These are phyloP conservation scores for Cercospora canescens DNA, from an alignment of 2,329 filamentous ascomycete genomes.

Conservation along the genomic window DNA sequence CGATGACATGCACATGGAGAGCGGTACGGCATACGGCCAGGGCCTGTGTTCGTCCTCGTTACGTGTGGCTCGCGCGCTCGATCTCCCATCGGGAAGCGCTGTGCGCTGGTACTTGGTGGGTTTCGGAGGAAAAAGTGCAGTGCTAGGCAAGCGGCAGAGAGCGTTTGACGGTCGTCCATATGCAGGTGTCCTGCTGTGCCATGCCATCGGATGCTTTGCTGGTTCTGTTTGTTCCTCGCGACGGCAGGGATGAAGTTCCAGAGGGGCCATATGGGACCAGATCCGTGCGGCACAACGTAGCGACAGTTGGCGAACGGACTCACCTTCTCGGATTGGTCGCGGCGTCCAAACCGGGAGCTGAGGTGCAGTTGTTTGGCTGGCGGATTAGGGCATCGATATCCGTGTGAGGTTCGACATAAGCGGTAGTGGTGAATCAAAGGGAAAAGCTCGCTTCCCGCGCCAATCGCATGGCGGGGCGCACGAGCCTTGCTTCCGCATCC, in stretches of 20 bases:
- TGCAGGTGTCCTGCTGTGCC: conserved; percentile 26
- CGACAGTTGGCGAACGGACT: conserved; percentile 11
- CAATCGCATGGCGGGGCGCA: not conserved
- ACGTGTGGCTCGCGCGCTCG: conserved; percentile 15
- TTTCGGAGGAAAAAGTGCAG: conserved; percentile 13
- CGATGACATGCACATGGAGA: conserved; percentile 3
- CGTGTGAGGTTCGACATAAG: conserved; percentile 3
- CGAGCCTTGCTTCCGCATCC: not conserved
- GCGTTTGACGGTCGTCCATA: conserved; percentile 24
- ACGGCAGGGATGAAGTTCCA: conserved; percentile 15
- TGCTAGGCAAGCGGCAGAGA: conserved; percentile 12
- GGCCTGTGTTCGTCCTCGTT: conserved; percentile 7
- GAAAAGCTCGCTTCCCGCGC: not conserved
- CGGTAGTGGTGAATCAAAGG: conserved; percentile 6
- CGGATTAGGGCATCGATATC: conserved; percentile 10
- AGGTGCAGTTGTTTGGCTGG: conserved; percentile 11
- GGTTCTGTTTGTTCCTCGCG: conserved; percentile 26
- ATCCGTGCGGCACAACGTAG: not conserved
- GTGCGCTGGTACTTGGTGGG: conserved; percentile 12
- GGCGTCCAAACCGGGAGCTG: conserved; percentile 10
- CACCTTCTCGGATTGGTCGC: conserved; percentile 21
- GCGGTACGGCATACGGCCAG: conserved; percentile 4
- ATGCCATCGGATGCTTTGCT: conserved; percentile 24
- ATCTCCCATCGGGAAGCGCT: conserved; percentile 8
- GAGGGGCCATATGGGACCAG: not conserved